Base-by-base conservation (phyloP, 345 rosid genomes). In the Hypericum perforatum region DNA sequence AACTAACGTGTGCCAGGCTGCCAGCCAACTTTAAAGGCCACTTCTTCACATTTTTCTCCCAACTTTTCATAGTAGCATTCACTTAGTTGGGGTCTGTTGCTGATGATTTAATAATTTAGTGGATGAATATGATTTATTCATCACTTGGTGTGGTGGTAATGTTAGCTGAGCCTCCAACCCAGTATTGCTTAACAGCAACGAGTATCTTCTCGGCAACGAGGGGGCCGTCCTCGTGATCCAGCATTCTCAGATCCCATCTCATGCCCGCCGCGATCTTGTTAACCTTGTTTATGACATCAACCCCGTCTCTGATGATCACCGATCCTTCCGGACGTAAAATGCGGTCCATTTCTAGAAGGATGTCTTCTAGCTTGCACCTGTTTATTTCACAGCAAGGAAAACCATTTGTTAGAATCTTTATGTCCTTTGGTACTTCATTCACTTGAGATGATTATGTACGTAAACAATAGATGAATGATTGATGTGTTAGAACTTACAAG, bases 181-280 rank as follows among this genome's bases (percentile, higher is more conserved):
- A 88, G 54, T 92, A 88, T 59, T 77, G 96, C 64, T 92, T 92
- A 45, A 72, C 69, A 52, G 81, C 96, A 41, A 77, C 74, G 38
- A 92, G 69, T 52, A 88, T 78, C 70, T 92, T 88, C 71, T 82
- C 86, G 0, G 96, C 82, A 14, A 85, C 87, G 0, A 92, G 89
- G 43, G 98, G 98, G 12, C 98, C 97, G 15, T 92, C 98, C 74
- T 92, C 98, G 2, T 88, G 95, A 73, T 92, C 98, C 72, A 78
- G 61, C 76, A 88, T 50, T 70, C 82, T 92, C 49, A 85, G 70
- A 52, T 92, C 87, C 98, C 98, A 92, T 66, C 97, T 85, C 89
- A 92, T 92, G 64, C 94, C 89, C 58, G 67, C 56, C 0, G 80
- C 71, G 0, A 92, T 82, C 59, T 75, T 85, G 59, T 77, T 77